These are phyloP conservation scores for Acrodontium crateriforme DNA, from an alignment of 2,329 filamentous ascomycete species.

Conservation along the genomic window DNA sequence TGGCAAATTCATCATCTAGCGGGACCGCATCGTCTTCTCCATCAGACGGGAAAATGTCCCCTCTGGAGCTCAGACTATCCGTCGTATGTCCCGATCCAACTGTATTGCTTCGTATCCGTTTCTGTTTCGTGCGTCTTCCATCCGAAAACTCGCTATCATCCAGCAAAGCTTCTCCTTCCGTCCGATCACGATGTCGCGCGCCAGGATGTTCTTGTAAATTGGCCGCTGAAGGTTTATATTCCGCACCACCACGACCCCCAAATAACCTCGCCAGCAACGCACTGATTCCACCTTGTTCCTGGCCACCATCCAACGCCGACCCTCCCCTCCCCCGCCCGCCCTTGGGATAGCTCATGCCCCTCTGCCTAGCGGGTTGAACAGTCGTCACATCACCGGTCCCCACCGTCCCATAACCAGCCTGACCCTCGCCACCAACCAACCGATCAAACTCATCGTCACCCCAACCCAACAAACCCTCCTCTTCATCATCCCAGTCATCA, in stretches of 20 bases:
- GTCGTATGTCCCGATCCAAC: constrained; percentile 66
- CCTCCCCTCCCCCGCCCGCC: too few species aligned
- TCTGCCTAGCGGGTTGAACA: constrained; percentile 53
- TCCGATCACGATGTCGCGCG: constrained; percentile 26
- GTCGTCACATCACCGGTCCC: constrained; percentile 13
- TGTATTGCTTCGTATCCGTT: constrained; percentile 60
- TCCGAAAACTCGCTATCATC: constrained; percentile 41
- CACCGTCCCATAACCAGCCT: constrained; percentile 29
- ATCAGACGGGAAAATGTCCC: constrained; percentile 82
- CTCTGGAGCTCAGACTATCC: constrained; percentile 74
- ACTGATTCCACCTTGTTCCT: constrained; percentile 32
- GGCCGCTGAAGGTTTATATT: constrained; percentile 82
- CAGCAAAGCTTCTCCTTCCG: constrained; percentile 60
- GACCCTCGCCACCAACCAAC: constrained; percentile 55
- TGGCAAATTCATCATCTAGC: constrained; percentile 81
- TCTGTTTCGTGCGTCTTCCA: constrained; percentile 21
- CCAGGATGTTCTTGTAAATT: constrained; percentile 80
- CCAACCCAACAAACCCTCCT: constrained; percentile 59
- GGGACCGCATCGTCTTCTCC: constrained; percentile 81
- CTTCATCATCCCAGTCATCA: constrained; percentile 78
- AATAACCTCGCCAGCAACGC: constrained; percentile 68
- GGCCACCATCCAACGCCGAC: too few species aligned
- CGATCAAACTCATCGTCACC: constrained; percentile 75
- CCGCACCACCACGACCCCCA: constrained; percentile 58
- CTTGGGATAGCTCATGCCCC: constrained; percentile 68